Conservation (phyloP, 352 stramenopile species). For the Globisporangium recalcitrans region DNA sequence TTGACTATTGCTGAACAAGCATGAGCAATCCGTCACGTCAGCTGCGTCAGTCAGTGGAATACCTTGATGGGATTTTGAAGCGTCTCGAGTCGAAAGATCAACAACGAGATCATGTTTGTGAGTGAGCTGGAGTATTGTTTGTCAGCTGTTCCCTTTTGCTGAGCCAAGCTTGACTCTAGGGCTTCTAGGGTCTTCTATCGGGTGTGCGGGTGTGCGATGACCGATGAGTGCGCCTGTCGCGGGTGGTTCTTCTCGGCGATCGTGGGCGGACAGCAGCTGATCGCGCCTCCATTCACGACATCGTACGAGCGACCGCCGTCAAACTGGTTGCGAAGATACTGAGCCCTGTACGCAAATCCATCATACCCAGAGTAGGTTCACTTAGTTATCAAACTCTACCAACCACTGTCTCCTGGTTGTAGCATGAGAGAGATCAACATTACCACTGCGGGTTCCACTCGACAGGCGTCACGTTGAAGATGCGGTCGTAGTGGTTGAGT, state of each 20-base stretch:
- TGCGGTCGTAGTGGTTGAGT: conserved; percentile 43
- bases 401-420: too few relatives aligned
- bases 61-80: not conserved
- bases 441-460: conserved; percentile 53
- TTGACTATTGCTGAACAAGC: conserved; percentile 14
- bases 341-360: conserved; percentile 30
- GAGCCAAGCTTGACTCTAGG: not conserved
- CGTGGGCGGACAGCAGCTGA: conserved; percentile 53
- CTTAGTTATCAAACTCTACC: not conserved
- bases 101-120: not conserved
- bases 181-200: conserved; percentile 21
- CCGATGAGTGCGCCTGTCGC: conserved; percentile 61
- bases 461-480: conserved; percentile 68
- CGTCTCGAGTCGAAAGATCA: not conserved
- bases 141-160: not conserved
- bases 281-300: conserved; percentile 55
- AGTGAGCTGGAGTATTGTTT: not conserved
- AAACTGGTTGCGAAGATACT: conserved; percentile 72
- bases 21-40: not conserved
- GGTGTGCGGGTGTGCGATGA: conserved; percentile 61
- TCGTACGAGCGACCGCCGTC: conserved; percentile 53
- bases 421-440: not conserved
- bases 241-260: conserved; percentile 62
- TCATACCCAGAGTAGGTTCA: not conserved
- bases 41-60: not conserved